Evolutionary conservation across 495 filamentous ascomycete genomes (phyloP).

Genomic region (Penicillium canescens): DNA sequence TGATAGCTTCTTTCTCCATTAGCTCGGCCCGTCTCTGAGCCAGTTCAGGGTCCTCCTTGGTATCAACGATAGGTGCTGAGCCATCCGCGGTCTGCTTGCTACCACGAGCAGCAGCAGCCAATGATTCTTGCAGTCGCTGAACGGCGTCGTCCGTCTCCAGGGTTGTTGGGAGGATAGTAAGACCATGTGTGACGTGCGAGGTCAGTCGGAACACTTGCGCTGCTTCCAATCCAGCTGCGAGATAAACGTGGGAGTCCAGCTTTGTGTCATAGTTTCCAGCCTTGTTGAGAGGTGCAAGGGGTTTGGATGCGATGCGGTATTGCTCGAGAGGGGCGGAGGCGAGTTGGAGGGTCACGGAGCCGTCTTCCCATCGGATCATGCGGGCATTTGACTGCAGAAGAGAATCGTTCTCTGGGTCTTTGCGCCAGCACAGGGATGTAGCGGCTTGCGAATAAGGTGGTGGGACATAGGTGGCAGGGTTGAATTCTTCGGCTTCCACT

Average conservation of each 20-base stretch:
- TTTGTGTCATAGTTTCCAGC: conserved; percentile 63
- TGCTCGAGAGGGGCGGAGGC: conserved; percentile 72
- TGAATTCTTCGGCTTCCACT: conserved; percentile 72
- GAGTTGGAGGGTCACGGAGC: conserved; percentile 77
- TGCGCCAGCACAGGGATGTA: conserved; percentile 69
- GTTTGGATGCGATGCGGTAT: conserved; percentile 74
- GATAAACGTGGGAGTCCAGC: conserved; percentile 79
- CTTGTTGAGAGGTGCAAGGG: conserved; percentile 68
- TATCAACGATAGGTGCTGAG: conserved; percentile 54
- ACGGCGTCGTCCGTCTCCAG: conserved; percentile 76
- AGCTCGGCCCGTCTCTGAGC: conserved; percentile 73
- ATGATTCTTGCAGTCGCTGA: conserved; percentile 66
- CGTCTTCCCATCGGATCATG: conserved; percentile 80
- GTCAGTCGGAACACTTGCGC: conserved; percentile 71
- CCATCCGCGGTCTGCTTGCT: conserved; percentile 61
- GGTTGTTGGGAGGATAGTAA: conserved; percentile 69
- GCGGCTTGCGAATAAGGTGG: conserved; percentile 67
- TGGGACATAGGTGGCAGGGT: conserved; percentile 67
- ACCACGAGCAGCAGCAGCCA: conserved; percentile 60
- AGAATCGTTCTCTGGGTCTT: conserved; percentile 58
- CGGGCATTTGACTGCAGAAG: conserved; percentile 74
- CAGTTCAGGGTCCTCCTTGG: conserved; percentile 77
- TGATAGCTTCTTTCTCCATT: conserved; percentile 69
- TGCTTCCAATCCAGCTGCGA: conserved; percentile 69
- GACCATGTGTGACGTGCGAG: conserved; percentile 76